These are phyloP conservation scores for Teunomyces lycoperdinae DNA, from an alignment of 805 yeast genomes.

Conservation along the genomic window DNA sequence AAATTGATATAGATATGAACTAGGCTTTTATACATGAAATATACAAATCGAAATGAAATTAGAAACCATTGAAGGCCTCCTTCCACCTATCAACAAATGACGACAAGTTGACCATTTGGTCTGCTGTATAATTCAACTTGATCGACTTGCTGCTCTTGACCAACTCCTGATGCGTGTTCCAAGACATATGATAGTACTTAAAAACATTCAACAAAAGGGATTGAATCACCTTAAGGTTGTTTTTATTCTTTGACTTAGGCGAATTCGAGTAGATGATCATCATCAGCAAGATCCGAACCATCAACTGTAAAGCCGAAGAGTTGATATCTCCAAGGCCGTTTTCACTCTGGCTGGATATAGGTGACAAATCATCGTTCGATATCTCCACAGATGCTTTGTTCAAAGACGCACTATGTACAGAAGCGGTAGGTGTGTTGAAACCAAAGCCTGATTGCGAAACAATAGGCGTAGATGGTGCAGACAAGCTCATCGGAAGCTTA, in stretches of 20 bases:
- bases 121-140: conserved; percentile 33
- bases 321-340: conserved; percentile 7
- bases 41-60: conserved; percentile 7
- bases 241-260: conserved; percentile 26
- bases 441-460: conserved; percentile 5
- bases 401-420: conserved; percentile 1
- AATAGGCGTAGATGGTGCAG: conserved; percentile 44
- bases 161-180: conserved; percentile 36
- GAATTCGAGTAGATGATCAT: conserved; percentile 34
- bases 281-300: conserved; percentile 33
- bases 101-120: conserved; percentile 31
- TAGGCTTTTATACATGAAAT: neutral
- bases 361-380: conserved; percentile 2
- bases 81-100: conserved; percentile 40
- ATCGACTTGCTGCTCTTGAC: conserved; percentile 34
- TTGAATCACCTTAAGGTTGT: conserved; percentile 28
- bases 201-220: conserved; percentile 32
- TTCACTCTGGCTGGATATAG: conserved; percentile 7
- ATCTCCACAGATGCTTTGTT: neutral
- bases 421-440: conserved; percentile 3
- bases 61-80: conserved; percentile 23
- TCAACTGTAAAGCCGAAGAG: conserved; percentile 30
- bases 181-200: conserved; percentile 40
- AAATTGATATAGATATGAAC: conserved; percentile 56
- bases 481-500: conserved; percentile 40